A percentile compares a stretch with the other conserved stretches of the same genome.
phyloP scores from a whole-genome alignment of 2,329 filamentous ascomycete genomes.

The Stachybotrys chlorohalonatus region DNA sequence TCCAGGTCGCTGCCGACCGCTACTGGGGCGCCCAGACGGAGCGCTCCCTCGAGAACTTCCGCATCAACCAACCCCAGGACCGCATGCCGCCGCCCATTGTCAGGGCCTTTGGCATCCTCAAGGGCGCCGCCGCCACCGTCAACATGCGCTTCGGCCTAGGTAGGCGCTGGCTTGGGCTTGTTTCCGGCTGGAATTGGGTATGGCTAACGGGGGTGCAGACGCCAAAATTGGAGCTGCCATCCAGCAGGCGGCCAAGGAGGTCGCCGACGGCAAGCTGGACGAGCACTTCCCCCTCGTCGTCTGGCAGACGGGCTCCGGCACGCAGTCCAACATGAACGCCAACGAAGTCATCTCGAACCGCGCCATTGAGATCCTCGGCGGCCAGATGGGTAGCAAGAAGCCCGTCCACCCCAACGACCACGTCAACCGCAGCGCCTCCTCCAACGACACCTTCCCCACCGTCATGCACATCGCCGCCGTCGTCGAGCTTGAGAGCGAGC shows the following conservation, averaged over 20 bases:
- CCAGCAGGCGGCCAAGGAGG: slow-evolving; percentile 87
- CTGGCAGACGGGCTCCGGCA: slow-evolving; percentile 98
- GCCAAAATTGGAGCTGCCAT: slow-evolving; percentile 87
- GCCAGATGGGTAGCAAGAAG: slow-evolving; percentile 92
- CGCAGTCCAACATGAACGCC: slow-evolving; percentile 99
- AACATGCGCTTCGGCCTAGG: slow-evolving; percentile 92
- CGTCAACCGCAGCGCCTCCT: slow-evolving; percentile 97
- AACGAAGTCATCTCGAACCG: slow-evolving; percentile 99
- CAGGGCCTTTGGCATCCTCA: slow-evolving; percentile 91
- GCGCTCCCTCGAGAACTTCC: slow-evolving; percentile 94
- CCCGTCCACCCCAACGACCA: slow-evolving; percentile 99
- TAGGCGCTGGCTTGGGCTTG: slow-evolving; percentile 25
- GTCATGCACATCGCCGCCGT: slow-evolving; percentile 99
- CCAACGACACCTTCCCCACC: slow-evolving; percentile 98
- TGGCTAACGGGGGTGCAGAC: slow-evolving; percentile 39
- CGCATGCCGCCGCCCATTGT: slow-evolving; percentile 93
- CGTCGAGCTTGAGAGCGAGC: slow-evolving; percentile 77
- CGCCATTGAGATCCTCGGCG: slow-evolving; percentile 94
- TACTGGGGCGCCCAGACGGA: slow-evolving; percentile 99
- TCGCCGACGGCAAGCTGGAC: slow-evolving; percentile 84
- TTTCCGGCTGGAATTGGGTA: neutral
- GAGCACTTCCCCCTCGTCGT: slow-evolving; percentile 98
- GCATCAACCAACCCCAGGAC: slow-evolving; percentile 98
- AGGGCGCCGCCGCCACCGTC: slow-evolving; percentile 90
- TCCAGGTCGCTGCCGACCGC: slow-evolving; percentile 83